A percentile compares a stretch with the other conserved stretches of the same genome.
These are phyloP conservation scores for Podosphaera aphanis DNA, from an alignment of 2,329 filamentous ascomycete species.

Conservation along the genomic window DNA sequence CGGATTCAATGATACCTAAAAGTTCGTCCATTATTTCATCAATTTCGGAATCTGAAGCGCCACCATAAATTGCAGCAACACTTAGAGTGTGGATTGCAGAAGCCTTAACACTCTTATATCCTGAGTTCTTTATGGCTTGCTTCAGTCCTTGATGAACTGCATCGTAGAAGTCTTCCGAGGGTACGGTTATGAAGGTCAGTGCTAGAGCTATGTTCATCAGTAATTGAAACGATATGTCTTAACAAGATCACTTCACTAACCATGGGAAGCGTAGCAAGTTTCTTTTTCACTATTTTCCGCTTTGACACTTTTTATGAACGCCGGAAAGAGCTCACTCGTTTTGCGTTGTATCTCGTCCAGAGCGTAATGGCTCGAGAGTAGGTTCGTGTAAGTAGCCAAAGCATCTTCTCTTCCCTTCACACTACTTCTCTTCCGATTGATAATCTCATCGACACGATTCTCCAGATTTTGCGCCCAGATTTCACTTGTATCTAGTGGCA, in stretches of 20 bases:
- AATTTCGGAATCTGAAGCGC: constrained; percentile 36
- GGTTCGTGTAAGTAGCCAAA: constrained; percentile 31
- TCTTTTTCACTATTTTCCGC: constrained; percentile 38
- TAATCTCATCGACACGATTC: constrained; percentile 37
- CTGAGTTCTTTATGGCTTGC: constrained; percentile 32
- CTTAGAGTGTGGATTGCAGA: constrained; percentile 42
- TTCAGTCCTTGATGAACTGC: constrained; percentile 31
- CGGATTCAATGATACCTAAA: constrained; percentile 43
- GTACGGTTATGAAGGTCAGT: constrained; percentile 37
- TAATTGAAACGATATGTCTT: too few species aligned
- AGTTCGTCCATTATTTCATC: constrained; percentile 41
- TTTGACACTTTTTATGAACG: constrained; percentile 39
- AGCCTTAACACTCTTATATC: constrained; percentile 32
- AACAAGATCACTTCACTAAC: constrained; percentile 14
- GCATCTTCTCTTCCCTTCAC: constrained; percentile 37
- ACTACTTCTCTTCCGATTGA: constrained; percentile 44
- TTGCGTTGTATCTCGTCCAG: constrained; percentile 31
- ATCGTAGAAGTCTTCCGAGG: constrained; percentile 37
- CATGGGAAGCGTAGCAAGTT: constrained; percentile 35
- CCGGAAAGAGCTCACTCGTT: constrained; percentile 30
- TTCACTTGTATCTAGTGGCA: constrained; percentile 12
- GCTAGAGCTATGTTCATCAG: constrained; percentile 25
- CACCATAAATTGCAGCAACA: constrained; percentile 38
- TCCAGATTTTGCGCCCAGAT: constrained; percentile 33
- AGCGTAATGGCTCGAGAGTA: constrained; percentile 37